These are phyloP conservation scores for Picochlorum sp. DNA, from an alignment of 139 green algal genomes.

Conservation along the genomic window DNA sequence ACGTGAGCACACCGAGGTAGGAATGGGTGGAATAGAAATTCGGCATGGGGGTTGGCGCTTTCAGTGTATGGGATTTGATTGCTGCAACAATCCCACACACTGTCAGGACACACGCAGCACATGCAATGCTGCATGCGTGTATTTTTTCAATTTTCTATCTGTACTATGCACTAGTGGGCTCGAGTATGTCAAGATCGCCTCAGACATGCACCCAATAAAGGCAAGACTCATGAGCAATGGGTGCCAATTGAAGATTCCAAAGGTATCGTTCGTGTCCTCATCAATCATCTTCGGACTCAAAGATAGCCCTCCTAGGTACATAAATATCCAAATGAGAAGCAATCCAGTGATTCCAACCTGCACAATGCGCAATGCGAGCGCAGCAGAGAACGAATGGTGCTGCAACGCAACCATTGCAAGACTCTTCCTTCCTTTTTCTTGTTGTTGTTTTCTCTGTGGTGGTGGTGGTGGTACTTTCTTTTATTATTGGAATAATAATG, in stretches of 20 bases:
- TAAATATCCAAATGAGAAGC: constrained; percentile 14
- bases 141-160: constrained; percentile 39
- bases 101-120: constrained; percentile 29
- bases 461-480: no score
- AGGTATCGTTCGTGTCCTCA: constrained; percentile 34
- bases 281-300: not conserved
- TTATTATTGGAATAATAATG: no score
- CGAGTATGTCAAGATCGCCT: constrained; percentile 59
- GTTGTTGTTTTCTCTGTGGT: no score
- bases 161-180: constrained; percentile 19
- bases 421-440: no score
- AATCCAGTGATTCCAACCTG: constrained; percentile 4
- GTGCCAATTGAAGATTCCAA: constrained; percentile 70
- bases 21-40: constrained; percentile 59
- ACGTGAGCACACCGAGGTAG: constrained; percentile 22
- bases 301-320: constrained; percentile 18
- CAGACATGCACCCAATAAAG: constrained; percentile 59
- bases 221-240: constrained; percentile 58
- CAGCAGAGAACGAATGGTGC: not conserved
- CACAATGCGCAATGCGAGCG: not conserved
- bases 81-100: constrained; percentile 40
- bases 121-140: constrained; percentile 29
- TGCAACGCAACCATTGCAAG: not conserved
- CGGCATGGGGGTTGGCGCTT: constrained; percentile 44
- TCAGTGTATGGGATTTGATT: constrained; percentile 48